Base-by-base conservation (phyloP, 805 yeast genomes). In the Nematodospora valgi region DNA sequence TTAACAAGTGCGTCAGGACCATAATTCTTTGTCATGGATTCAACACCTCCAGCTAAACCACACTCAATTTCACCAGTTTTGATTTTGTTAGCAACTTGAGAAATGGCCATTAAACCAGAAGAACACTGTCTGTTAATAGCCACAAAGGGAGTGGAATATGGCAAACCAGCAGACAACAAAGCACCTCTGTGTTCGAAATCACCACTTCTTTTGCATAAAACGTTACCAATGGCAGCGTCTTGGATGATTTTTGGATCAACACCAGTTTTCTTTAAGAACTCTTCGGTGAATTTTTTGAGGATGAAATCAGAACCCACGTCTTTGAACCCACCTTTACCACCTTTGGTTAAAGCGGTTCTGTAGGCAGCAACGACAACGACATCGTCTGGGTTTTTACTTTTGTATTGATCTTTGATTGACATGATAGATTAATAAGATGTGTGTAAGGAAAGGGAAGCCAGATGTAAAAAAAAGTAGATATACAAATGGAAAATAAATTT, bases 151-250 rank as follows among this genome's bases (percentile, higher is more conserved):
- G 82, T 72, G 2, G 80, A 61, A 57, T 82, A 67, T 24, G 97
- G 97, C 32, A 89, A 72, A 19, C 96, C 97, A 9, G 97, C 94
- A 13, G 88, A 89, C 40, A 91, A 72, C 46, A 77, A 71, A 23
- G 97, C 96, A 31, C 95, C 96, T 49, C 98, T 73, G 64, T 86
- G 95, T 63, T 89, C 97, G 37, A 83, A 83, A 38, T 91, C 96
- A 49, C 97, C 98, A 15, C 96, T 94, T 32, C 95, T 95, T 28
- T 78, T 74, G 65, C 88, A 87, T 54, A 89, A 73, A 17, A 89
- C 97, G 59, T 91, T 91, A 47, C 98, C 98, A 43, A 86, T 80
- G 19, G 82, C 82, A 38, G 88, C 80, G 51, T 91, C 97, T 49
- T 83, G 95, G 42, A 91, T 79, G 45, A 78, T 52, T 39, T 49